These are phyloP conservation scores for Sechiopsis laciniata DNA, from an alignment of 306 rosid species.

Conservation along the genomic window DNA sequence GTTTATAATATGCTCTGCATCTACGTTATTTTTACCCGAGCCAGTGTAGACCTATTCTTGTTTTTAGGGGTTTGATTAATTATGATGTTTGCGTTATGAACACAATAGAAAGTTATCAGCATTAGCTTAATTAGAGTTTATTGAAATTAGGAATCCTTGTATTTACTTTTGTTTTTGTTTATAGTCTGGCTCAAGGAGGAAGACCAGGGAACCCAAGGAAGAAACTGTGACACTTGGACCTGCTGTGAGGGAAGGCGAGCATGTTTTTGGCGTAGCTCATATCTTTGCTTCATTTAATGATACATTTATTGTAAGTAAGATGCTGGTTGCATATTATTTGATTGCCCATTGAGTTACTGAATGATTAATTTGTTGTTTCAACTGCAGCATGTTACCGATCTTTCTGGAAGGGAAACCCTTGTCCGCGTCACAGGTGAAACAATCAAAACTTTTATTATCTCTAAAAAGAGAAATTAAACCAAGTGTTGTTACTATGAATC, in stretches of 20 bases:
- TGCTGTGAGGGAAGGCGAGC: constrained; percentile 62
- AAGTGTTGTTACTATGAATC: background rate
- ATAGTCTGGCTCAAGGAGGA: constrained; percentile 45
- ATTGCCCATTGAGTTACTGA: background rate
- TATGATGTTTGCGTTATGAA: background rate
- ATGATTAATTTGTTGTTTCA: constrained; percentile 11
- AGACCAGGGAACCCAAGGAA: constrained; percentile 70
- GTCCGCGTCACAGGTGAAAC: constrained; percentile 54
- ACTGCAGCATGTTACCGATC: constrained; percentile 57
- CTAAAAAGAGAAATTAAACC: no score
- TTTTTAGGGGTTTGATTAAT: background rate
- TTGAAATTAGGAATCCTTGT: background rate
- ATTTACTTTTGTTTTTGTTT: constrained; percentile 3
- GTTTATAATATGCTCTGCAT: background rate
- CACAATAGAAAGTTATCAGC: background rate
- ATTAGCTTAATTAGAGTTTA: background rate
- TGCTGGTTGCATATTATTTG: background rate
- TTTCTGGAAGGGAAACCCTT: constrained; percentile 63
- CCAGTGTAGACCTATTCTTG: background rate
- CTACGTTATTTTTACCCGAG: background rate
- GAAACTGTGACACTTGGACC: constrained; percentile 67
- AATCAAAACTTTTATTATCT: background rate
- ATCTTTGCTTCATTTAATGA: constrained; percentile 67
- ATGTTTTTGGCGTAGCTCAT: constrained; percentile 64
- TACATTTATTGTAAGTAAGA: constrained; percentile 51